phyloP scores from a whole-genome alignment of 495 filamentous ascomycete genomes.

The Penicillium roqueforti region DNA sequence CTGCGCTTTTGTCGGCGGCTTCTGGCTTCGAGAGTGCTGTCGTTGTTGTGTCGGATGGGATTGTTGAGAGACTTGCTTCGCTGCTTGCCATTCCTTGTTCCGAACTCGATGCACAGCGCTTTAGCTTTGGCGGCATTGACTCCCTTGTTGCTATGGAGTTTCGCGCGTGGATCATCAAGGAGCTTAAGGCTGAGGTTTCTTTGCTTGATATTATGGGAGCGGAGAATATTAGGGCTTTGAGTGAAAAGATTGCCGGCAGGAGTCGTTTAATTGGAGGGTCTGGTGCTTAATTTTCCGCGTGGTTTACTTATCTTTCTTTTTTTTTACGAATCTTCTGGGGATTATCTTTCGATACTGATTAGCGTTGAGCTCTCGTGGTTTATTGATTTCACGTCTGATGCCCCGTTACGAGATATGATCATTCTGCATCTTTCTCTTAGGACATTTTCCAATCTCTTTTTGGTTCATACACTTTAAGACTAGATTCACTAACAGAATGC shows the following conservation, averaged over 20 bases:
- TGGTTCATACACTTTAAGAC: not conserved
- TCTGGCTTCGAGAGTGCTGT: conserved; percentile 14
- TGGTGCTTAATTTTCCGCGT: conserved; percentile 1
- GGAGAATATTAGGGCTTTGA: conserved; percentile 22
- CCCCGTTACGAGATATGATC: not conserved
- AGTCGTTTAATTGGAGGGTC: conserved; percentile 6
- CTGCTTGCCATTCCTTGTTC: conserved; percentile 34
- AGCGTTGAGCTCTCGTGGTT: not conserved
- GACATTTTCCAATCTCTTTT: not conserved
- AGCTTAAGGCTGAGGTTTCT: conserved; percentile 34
- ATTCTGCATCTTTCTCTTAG: not conserved
- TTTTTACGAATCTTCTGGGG: not conserved
- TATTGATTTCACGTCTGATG: not conserved
- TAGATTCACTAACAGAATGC: not conserved
- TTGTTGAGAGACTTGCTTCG: conserved; percentile 25
- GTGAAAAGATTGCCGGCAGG: conserved; percentile 20
- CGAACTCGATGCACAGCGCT: conserved; percentile 34
- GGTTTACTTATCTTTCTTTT: not conserved
- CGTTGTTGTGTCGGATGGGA: conserved; percentile 18
- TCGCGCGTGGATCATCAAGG: conserved; percentile 39
- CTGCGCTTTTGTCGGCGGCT: conserved; percentile 9
- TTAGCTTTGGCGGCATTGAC: conserved; percentile 39
- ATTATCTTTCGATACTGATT: not conserved
- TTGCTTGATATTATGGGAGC: conserved; percentile 39
- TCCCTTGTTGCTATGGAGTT: conserved; percentile 48